Evolutionary conservation across 1,284 basidiomycete genomes (phyloP).

Genomic region (Ceratobasidium sp.): DNA sequence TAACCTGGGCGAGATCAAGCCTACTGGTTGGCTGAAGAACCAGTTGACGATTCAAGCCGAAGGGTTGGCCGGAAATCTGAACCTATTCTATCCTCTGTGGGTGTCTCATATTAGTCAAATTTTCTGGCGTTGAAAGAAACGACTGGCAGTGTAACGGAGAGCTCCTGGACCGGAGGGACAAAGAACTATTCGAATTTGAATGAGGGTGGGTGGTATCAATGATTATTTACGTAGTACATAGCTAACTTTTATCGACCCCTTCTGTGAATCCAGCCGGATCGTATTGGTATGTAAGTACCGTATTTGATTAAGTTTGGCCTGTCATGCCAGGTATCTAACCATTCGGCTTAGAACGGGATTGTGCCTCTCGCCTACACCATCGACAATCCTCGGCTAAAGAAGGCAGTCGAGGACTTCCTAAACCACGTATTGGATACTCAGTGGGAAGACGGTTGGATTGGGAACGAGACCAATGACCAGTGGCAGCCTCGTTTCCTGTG

Average conservation of each 20-base stretch:
- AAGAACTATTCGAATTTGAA: constrained; percentile 40
- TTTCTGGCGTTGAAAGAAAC: neutral
- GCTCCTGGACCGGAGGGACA: constrained; percentile 37
- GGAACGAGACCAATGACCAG: constrained; percentile 20
- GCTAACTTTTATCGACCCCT: neutral
- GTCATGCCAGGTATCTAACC: neutral
- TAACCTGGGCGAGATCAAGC: constrained; percentile 37
- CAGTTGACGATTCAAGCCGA: constrained; percentile 35
- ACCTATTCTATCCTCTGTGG: constrained; percentile 34
- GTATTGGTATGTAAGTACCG: constrained; percentile 41
- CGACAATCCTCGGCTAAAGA: constrained; percentile 35
- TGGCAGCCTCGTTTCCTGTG: constrained; percentile 40
- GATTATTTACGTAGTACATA: neutral
- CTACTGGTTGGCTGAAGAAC: constrained; percentile 34
- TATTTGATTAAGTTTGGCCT: neutral
- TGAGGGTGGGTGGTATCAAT: constrained; percentile 16
- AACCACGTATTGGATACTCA: constrained; percentile 31
- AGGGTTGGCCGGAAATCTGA: constrained; percentile 35
- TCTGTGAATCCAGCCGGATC: constrained; percentile 25
- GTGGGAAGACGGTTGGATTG: constrained; percentile 37
- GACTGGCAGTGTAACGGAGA: constrained; percentile 12
- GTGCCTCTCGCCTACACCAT: constrained; percentile 33
- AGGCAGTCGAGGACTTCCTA: constrained; percentile 30
- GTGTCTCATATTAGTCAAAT: neutral
- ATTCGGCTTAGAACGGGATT: constrained; percentile 27